Percentiles rank a stretch among this genome's conserved stretches.
phyloP scores from a whole-genome alignment of 2,329 filamentous ascomycete species.

The Hypoxylon sp. region DNA sequence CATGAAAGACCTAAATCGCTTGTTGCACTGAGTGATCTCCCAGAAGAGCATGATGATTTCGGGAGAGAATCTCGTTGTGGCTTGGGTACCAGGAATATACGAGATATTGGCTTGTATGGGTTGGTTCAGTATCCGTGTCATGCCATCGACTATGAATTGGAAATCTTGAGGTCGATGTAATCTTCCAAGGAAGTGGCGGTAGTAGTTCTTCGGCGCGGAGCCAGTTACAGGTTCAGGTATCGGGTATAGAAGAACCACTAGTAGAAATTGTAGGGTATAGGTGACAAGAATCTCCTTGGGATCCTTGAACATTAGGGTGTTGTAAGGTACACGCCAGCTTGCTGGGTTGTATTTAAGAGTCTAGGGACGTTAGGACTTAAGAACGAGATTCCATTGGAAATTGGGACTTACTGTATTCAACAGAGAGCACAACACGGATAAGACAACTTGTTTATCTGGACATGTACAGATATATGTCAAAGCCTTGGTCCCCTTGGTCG shows the following conservation, averaged over 20 bases:
- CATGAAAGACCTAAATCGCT: conserved; percentile 95
- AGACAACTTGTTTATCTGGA: conserved; percentile 89
- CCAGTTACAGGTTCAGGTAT: conserved; percentile 81
- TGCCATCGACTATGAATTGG: conserved; percentile 95
- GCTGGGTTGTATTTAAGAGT: conserved; percentile 96
- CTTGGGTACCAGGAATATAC: conserved; percentile 88
- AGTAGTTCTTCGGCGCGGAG: conserved; percentile 85
- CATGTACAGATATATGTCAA: conserved; percentile 92
- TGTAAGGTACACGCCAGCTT: conserved; percentile 93
- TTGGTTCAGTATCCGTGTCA: conserved; percentile 92
- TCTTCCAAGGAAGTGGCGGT: conserved; percentile 90
- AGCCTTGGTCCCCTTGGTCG: conserved; percentile 84
- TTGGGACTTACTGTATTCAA: conserved; percentile 83
- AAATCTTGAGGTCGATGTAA: conserved; percentile 96
- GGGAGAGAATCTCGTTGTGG: conserved; percentile 86
- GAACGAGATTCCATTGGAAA: neutral
- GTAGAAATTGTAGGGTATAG: conserved; percentile 90
- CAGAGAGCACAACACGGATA: conserved; percentile 91
- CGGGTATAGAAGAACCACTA: conserved; percentile 87
- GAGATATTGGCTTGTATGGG: conserved; percentile 90
- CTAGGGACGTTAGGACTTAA: conserved; percentile 59
- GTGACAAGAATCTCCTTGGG: conserved; percentile 91
- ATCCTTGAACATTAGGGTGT: conserved; percentile 91
- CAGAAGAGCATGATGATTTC: conserved; percentile 98
- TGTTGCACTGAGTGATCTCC: conserved; percentile 98